phyloP scores from a whole-genome alignment of 148 eudicot species.

The Nyssa sinensis region DNA sequence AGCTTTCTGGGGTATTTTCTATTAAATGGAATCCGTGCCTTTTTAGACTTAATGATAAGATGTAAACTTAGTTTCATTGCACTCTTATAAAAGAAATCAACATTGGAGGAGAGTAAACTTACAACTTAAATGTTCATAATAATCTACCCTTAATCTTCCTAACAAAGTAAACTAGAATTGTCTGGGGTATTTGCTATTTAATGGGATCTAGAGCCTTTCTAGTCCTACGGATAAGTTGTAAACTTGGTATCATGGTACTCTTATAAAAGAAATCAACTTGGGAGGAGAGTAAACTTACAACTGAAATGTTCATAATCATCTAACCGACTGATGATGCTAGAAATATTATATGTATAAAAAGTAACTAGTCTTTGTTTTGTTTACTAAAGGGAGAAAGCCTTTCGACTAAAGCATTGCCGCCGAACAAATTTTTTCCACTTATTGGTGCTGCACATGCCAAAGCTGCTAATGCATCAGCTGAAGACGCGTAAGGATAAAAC shows the following conservation, averaged over 20 bases:
- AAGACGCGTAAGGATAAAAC: conserved; percentile 61
- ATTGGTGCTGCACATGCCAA: conserved; percentile 51
- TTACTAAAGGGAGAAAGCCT: conserved; percentile 79
- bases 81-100: background rate
- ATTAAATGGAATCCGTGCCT: no score
- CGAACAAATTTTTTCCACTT: conserved; percentile 47
- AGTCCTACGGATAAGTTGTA: no score
- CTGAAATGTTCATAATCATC: background rate
- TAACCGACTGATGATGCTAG: background rate
- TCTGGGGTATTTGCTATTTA: no score
- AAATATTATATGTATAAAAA: background rate
- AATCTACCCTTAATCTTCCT: no score
- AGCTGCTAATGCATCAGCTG: conserved; percentile 49
- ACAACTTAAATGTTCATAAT: background rate
- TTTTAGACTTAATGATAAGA: no score
- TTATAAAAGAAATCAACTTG: background rate
- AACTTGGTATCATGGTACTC: no score
- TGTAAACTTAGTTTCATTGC: no score
- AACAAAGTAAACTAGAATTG: no score
- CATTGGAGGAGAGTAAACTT: background rate
- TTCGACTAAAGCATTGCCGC: conserved; percentile 46
- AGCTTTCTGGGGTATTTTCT: no score
- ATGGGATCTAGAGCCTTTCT: no score
- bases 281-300: background rate
- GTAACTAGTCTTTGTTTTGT: background rate